Conservation (phyloP, 805 yeast species). For the Diddensiella transvaalensis region DNA sequence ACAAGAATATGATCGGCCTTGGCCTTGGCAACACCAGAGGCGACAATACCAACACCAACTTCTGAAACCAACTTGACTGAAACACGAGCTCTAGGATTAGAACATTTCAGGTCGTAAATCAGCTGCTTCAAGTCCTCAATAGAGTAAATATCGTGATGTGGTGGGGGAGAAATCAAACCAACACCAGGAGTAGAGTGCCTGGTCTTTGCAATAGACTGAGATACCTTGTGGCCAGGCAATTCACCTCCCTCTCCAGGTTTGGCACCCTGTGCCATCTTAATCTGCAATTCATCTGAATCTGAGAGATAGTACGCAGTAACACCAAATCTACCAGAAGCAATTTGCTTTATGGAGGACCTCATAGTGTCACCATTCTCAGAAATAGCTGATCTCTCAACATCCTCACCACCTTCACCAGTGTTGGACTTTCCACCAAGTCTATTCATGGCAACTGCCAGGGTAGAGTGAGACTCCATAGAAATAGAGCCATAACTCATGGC, state of each 20-base stretch:
- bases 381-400: conserved; percentile 79
- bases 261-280: conserved; percentile 99
- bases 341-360: conserved; percentile 98
- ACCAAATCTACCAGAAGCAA: conserved; percentile 97
- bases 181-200: conserved; percentile 97
- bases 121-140: conserved; percentile 97
- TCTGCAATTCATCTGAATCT: conserved; percentile 96
- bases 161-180: conserved; percentile 96
- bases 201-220: conserved; percentile 83
- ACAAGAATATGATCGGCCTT: conserved; percentile 95
- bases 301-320: conserved; percentile 92
- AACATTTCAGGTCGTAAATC: conserved; percentile 92
- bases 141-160: conserved; percentile 97
- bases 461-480: conserved; percentile 97
- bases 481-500: conserved; percentile 99
- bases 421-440: conserved; percentile 96
- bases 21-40: conserved; percentile 98
- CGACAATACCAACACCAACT: conserved; percentile 98
- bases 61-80: conserved; percentile 96
- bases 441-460: conserved; percentile 98
- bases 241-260: conserved; percentile 99
- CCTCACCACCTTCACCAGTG: conserved; percentile 99
- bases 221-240: conserved; percentile 90
- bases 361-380: conserved; percentile 90
- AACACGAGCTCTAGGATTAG: conserved; percentile 95